A percentile compares a stretch with the other conserved stretches of the same genome.
phyloP scores from a whole-genome alignment of 2,329 filamentous ascomycete species.

The Neobulgaria alba region DNA sequence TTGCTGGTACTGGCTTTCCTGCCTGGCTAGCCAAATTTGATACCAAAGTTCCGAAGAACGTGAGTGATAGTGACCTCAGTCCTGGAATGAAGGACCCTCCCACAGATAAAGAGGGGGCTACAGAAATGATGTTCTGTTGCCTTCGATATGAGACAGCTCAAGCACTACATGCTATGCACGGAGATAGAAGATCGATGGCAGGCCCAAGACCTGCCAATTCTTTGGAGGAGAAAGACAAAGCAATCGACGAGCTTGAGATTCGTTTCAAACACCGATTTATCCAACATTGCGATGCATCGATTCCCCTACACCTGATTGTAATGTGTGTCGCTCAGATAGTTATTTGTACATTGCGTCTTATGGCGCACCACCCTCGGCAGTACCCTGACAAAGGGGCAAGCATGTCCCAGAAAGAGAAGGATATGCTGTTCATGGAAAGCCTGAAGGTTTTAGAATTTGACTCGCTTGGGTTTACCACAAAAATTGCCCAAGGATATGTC shows the following conservation, averaged over 20 bases:
- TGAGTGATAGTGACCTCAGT: constrained; percentile 45
- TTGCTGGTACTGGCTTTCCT: constrained; percentile 41
- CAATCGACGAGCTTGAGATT: constrained; percentile 24
- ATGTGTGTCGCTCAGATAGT: constrained; percentile 23
- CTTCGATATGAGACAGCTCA: constrained; percentile 30
- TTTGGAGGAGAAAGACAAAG: constrained; percentile 20
- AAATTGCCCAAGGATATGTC: constrained; percentile 24
- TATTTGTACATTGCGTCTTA: constrained; percentile 27
- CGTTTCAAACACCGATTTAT: constrained; percentile 34
- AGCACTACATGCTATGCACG: constrained; percentile 7
- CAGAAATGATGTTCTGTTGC: constrained; percentile 38
- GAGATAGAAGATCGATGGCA: not conserved
- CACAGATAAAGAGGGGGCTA: constrained; percentile 34
- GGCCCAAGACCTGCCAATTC: constrained; percentile 5
- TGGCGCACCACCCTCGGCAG: constrained; percentile 28
- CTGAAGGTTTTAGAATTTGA: constrained; percentile 32
- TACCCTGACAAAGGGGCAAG: constrained; percentile 24
- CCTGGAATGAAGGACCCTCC: constrained; percentile 35
- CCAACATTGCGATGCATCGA: constrained; percentile 34
- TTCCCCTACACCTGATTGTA: constrained; percentile 31
- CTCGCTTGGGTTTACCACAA: constrained; percentile 23
- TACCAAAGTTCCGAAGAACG: constrained; percentile 42
- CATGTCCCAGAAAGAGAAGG: constrained; percentile 28
- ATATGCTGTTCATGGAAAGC: constrained; percentile 28
- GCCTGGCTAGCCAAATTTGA: constrained; percentile 34